Evolutionary conservation across 371 early-diverging fungal genomes (phyloP).

Genomic region (Batrachochytrium dendrobatidis): DNA sequence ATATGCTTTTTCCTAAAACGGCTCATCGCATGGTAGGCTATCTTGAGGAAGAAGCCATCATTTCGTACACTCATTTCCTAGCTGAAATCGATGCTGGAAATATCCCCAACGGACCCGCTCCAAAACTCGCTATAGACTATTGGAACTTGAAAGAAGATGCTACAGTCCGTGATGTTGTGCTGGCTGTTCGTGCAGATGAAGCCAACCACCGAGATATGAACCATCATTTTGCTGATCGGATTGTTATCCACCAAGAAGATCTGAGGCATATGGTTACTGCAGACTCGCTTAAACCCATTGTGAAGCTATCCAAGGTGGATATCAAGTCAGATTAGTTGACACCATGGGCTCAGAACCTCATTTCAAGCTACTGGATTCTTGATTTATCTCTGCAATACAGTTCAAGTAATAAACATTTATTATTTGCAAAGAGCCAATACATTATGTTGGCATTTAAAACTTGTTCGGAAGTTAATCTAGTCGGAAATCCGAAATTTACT

Average conservation of each 20-base stretch:
- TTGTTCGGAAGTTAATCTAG: too few relatives aligned
- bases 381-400: too few relatives aligned
- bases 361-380: too few relatives aligned
- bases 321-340: too few relatives aligned
- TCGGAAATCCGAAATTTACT: too few relatives aligned
- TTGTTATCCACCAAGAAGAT: background rate
- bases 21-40: slow-evolving; percentile 76
- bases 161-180: slow-evolving; percentile 83
- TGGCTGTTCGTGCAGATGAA: slow-evolving; percentile 94
- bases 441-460: too few relatives aligned
- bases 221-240: slow-evolving; percentile 57
- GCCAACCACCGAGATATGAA: slow-evolving; percentile 92
- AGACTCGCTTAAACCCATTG: slow-evolving; percentile 4
- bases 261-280: background rate
- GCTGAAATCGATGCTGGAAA: slow-evolving; percentile 76
- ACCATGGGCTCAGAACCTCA: too few relatives aligned
- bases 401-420: too few relatives aligned
- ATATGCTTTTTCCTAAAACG: slow-evolving; percentile 70
- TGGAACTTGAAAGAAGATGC: slow-evolving; percentile 81
- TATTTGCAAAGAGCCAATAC: too few relatives aligned
- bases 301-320: background rate
- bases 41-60: slow-evolving; percentile 85
- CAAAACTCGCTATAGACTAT: slow-evolving; percentile 79
- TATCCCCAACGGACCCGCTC: slow-evolving; percentile 29
- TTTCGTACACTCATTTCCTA: slow-evolving; percentile 85